Conservation (phyloP, 202 grass and related monocot species). For the Bolboschoenoplectus hybrid region DNA sequence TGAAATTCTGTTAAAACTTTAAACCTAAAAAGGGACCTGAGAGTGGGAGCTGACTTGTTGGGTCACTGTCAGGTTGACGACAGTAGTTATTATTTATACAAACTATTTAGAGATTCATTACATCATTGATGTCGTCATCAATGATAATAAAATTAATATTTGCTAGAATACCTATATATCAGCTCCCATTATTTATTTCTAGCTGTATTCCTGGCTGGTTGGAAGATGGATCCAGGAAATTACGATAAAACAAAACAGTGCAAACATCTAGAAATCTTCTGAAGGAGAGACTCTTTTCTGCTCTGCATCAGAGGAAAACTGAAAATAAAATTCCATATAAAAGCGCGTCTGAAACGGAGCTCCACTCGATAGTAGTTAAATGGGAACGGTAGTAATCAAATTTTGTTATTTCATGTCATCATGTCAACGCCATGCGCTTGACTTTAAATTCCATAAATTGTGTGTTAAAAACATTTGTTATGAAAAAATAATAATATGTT, state of each 20-base stretch:
- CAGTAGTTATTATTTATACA: background rate
- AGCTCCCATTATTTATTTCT: too few relatives aligned
- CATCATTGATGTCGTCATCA: too few relatives aligned
- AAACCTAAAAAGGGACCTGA: background rate
- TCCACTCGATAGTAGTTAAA: background rate
- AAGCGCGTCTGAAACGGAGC: slow-evolving; percentile 12
- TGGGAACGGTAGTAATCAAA: background rate
- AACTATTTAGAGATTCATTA: too few relatives aligned
- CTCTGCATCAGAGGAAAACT: background rate
- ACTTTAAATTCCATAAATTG: too few relatives aligned
- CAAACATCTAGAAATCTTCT: background rate
- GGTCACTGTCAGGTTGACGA: background rate
- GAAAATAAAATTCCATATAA: background rate
- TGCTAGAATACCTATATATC: too few relatives aligned
- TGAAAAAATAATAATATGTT: too few relatives aligned
- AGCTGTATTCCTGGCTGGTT: background rate
- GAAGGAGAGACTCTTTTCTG: background rate
- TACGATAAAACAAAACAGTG: background rate
- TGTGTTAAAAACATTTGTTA: too few relatives aligned
- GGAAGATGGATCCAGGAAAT: background rate
- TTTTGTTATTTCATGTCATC: background rate
- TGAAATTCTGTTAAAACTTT: background rate
- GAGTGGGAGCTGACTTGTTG: background rate
- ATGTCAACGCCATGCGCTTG: background rate
- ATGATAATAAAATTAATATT: too few relatives aligned